These are phyloP conservation scores for Nymphaea thermarum DNA, from an alignment of 164 flowering plant genomes.

Conservation along the genomic window DNA sequence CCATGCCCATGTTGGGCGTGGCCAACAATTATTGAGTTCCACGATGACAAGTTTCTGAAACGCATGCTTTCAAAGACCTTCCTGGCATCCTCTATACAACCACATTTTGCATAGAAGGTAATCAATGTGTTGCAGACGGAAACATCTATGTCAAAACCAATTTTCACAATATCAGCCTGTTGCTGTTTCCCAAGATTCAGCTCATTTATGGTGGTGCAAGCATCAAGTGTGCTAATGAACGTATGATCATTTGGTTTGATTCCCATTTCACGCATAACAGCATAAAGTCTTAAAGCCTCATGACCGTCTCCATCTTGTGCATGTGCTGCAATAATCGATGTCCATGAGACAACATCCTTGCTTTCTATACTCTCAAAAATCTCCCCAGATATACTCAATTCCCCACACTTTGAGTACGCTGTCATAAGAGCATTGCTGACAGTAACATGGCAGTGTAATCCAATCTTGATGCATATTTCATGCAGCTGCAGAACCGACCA, in stretches of 20 bases:
- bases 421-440: not conserved
- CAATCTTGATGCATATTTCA: not conserved
- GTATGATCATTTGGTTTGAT: slow-evolving; percentile 6
- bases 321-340: slow-evolving; percentile 9
- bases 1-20: slow-evolving; percentile 39
- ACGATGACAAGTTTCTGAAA: slow-evolving; percentile 43
- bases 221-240: slow-evolving; percentile 6
- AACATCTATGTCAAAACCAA: slow-evolving; percentile 25
- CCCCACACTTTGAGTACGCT: slow-evolving; percentile 1
- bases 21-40: slow-evolving; percentile 69
- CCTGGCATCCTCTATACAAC: slow-evolving; percentile 32
- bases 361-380: slow-evolving; percentile 5
- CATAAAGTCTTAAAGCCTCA: slow-evolving; percentile 4
- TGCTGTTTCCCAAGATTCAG: slow-evolving; percentile 8
- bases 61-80: slow-evolving; percentile 48
- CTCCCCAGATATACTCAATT: not conserved
- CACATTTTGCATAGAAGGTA: slow-evolving; percentile 44
- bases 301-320: slow-evolving; percentile 10
- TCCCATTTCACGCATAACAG: slow-evolving; percentile 8
- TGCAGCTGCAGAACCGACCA: not conserved
- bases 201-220: slow-evolving; percentile 3
- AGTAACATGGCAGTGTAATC: not conserved
- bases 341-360: slow-evolving; percentile 6
- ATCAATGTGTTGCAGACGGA: slow-evolving; percentile 46
- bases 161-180: slow-evolving; percentile 14